Conservation (phyloP, 371 early-diverging fungal genomes). For the Saksenaea vasiformis region DNA sequence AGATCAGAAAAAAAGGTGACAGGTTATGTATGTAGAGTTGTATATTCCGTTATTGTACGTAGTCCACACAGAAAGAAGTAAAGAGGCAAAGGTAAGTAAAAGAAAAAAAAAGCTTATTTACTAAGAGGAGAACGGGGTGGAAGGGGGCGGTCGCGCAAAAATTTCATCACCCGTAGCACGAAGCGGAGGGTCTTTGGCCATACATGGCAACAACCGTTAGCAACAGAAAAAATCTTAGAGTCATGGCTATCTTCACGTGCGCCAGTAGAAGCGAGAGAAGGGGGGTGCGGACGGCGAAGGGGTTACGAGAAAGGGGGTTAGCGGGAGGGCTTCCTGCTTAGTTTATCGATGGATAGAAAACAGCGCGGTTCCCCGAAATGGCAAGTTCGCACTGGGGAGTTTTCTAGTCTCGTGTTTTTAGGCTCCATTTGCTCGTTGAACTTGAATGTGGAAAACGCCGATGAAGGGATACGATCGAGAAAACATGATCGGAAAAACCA, state of each 20-base stretch:
- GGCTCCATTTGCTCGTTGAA: background rate
- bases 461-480: background rate
- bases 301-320: background rate
- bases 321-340: background rate
- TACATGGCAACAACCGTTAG: background rate
- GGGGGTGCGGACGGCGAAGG: background rate
- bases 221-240: conserved; percentile 2
- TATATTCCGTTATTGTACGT: background rate
- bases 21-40: background rate
- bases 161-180: background rate
- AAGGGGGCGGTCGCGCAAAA: conserved; percentile 5
- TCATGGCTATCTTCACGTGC: conserved; percentile 2
- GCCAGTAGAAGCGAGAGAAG: background rate
- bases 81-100: background rate
- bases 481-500: background rate
- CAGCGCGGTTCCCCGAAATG: conserved; percentile 1
- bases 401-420: background rate
- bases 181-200: conserved; percentile 3
- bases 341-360: background rate
- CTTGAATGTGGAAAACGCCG: background rate
- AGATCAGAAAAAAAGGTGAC: background rate
- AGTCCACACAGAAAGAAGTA: background rate
- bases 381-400: background rate
- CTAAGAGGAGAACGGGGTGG: conserved; percentile 6
- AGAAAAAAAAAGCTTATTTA: conserved; percentile 4